A percentile compares a stretch with the other conserved stretches of the same genome.
These are phyloP conservation scores for Agaricus blazei DNA, from an alignment of 768 basidiomycete species.

Conservation along the genomic window DNA sequence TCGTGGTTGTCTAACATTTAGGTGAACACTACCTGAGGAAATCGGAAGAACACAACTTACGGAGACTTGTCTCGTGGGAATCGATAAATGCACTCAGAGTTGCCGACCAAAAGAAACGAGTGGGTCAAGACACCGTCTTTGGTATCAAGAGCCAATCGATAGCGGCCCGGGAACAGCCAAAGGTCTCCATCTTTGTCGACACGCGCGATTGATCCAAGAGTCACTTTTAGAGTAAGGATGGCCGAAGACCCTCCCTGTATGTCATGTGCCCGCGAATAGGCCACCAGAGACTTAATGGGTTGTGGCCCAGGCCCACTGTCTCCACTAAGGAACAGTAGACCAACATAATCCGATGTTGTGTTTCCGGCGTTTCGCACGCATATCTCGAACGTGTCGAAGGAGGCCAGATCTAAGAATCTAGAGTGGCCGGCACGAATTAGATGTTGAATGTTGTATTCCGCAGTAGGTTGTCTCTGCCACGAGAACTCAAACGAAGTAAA, in stretches of 20 bases:
- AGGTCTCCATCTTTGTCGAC: conserved; percentile 41
- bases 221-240: conserved; percentile 32
- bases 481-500: conserved; percentile 43
- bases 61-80: conserved; percentile 29
- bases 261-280: conserved; percentile 36
- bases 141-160: conserved; percentile 38
- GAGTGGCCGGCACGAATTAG: conserved; percentile 24
- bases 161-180: conserved; percentile 41
- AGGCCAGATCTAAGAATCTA: conserved; percentile 33
- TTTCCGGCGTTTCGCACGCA: conserved; percentile 45
- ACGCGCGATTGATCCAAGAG: conserved; percentile 45
- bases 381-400: conserved; percentile 44
- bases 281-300: conserved; percentile 47
- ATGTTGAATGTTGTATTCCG: conserved; percentile 34
- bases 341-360: conserved; percentile 48
- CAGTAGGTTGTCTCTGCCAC: conserved; percentile 31
- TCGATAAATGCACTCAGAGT: conserved; percentile 30
- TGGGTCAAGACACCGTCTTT: conserved; percentile 29
- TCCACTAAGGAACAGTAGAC: conserved; percentile 46
- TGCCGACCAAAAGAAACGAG: conserved; percentile 39
- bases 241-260: conserved; percentile 20
- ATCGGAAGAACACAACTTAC: not conserved
- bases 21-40: not conserved
- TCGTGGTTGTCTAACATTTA: no score
- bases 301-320: conserved; percentile 43